phyloP scores from a whole-genome alignment of 2,329 filamentous ascomycete species.

The Talaromyces sp. region DNA sequence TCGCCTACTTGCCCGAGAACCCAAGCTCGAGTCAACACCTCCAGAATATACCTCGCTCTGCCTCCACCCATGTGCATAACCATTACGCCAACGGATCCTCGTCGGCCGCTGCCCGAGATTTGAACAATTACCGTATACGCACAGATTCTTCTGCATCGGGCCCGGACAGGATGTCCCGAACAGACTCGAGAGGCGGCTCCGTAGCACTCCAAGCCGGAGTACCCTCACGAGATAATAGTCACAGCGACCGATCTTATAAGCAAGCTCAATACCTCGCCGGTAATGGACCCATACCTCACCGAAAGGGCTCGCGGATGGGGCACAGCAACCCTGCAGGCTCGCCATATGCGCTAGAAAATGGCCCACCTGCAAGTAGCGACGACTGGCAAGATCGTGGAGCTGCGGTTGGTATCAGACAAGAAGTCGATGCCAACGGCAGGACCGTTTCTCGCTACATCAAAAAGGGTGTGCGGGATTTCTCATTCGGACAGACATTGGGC shows the following conservation, averaged over 20 bases:
- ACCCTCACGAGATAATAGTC: conserved; percentile 65
- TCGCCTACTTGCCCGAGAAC: conserved; percentile 29
- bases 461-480: conserved; percentile 96
- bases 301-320: conserved; percentile 72
- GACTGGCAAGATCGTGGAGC: conserved; percentile 96
- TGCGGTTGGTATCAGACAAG: conserved; percentile 76
- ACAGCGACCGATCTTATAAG: conserved; percentile 66
- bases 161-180: conserved; percentile 55
- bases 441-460: conserved; percentile 81
- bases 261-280: conserved; percentile 55
- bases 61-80: conserved; percentile 48
- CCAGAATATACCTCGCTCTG: conserved; percentile 41
- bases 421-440: conserved; percentile 80
- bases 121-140: conserved; percentile 52
- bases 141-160: conserved; percentile 58
- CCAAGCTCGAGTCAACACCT: conserved; percentile 35
- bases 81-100: conserved; percentile 40
- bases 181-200: conserved; percentile 61
- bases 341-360: conserved; percentile 56
- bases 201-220: conserved; percentile 58
- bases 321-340: conserved; percentile 46
- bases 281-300: conserved; percentile 65
- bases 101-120: conserved; percentile 36
- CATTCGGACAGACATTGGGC: conserved; percentile 83
- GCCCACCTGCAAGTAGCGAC: conserved; percentile 66